Base-by-base conservation (phyloP, 2,329 filamentous ascomycete species). In the Fusarium vanettenii region DNA sequence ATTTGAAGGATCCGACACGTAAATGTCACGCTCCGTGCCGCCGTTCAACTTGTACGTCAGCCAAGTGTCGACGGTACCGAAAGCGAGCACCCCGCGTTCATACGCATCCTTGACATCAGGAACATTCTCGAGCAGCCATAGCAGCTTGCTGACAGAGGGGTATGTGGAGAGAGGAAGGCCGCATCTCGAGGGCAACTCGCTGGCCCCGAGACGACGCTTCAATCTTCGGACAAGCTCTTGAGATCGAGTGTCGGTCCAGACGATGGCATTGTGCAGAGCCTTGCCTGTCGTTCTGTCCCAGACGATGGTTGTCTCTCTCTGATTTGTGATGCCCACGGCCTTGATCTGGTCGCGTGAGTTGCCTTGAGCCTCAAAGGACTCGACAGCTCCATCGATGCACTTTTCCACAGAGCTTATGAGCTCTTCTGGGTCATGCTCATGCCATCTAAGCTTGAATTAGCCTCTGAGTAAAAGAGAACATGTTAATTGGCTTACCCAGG, bases 221-320 rank as follows among this genome's bases (percentile, higher is more conserved):
- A 96, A 85, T 76, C 94, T 91, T 70, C 93, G 90, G 11, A 95
- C 93, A 59, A 96, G 85, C 64, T 89, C 87, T 74, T 91, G 89
- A 57, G 93, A 92, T 64, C 94, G 88, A n/a, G 93, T 95, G 80
- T 97, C 94, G 43, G 94, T 93, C 94, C 94, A 96, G 64, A 94
- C 94, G 72, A 97, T 94, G 71, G 93, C 93, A 80, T 95, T 95
- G 86, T 95, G 89, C 43, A 97, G 85, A 10, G 94, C 90, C 81
- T 95, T 89, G 60, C 94, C 94, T 0, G 93, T 95, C 75, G 91
- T 89, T 80, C 87, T 90, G 81, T 96, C 93, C 94, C 94, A 96
- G 64, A 94, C 91, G 1, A 96, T 87, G 4, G 92, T 94, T 8
- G 94, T 96, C 83, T 97, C 94, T 80, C 94, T 89, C 85, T 97